Base-by-base conservation (phyloP, 139 green algal species). In the Zygnema cylindricum region DNA sequence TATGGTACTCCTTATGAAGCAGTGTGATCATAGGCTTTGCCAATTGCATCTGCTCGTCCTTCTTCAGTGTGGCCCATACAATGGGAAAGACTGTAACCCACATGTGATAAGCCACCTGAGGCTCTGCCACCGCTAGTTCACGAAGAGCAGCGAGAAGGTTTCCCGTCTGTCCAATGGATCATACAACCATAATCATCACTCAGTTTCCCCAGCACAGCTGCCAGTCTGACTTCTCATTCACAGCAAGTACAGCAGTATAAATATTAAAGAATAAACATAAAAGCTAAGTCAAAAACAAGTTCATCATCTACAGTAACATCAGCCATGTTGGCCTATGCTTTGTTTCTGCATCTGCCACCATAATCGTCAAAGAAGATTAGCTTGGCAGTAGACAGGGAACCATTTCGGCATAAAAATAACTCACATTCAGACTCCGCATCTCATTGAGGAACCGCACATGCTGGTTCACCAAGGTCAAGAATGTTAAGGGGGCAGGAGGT, bases 81-180 rank as follows among this genome's bases (percentile, higher is more conserved):
- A 99, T 99, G 89, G 98, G 98, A 92, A 99, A 99, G 30, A 98
- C 92, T 69, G 98, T 93, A 42, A 98, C 96, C 97, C 96, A 98
- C 32, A 98, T 69, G 86, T 97, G 94, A 71, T 93, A 94, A 33
- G 94, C 92, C 57, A 96, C 3, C 11, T 92, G 33, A 1, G 93
- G 55, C 57, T 98, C 96, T 2, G 88, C 83, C 16, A 94, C 89
- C 36, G 95, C 92, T 54, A 95, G 84, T 92, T 99, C 96, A 36
- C 95, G 92, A 42, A 99, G 92, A 1, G 95, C 91, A 0, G 76
- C 54, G n/a, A 98, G 91, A 85, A 99, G 92, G 43, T 98, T 7
- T 7, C 49, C 49, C 7, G 49, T 63, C 49, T 63, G 49, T 25
- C 16, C 16, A n/a, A n/a, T n/a, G n/a, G n/a, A n/a, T n/a, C n/a